Base-by-base conservation (phyloP, 495 filamentous ascomycete genomes). In the Aspergillus mulundensis region DNA sequence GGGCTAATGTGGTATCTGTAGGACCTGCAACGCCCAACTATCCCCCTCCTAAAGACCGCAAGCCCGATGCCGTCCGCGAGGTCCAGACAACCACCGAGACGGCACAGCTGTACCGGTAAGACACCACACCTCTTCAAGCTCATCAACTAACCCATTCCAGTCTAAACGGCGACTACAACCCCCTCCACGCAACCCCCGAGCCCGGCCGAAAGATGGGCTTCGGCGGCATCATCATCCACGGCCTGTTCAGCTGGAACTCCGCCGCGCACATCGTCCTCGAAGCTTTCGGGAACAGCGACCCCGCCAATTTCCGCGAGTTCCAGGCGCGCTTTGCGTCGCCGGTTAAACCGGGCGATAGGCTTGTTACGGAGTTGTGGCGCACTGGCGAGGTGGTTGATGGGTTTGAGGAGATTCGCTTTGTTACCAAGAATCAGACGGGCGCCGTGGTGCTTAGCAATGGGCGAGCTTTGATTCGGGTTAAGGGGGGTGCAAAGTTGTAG, bases 141-240 rank as follows among this genome's bases (percentile, higher is more conserved):
- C n/a, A n/a, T n/a, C n/a, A n/a, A n/a, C n/a, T n/a, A n/a, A n/a
- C n/a, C n/a, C n/a, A n/a, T n/a, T n/a, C n/a, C 42, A 72, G 86
- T 43, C 79, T 95, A 32, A 94, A 96, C 59, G 91, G 90, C 62
- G 91, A 95, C 70, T 95, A 95, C 69, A 95, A 95, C 75, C 91
- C 90, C 21, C 84, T 95, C 43, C 90, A 95, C 66, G 88, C 89
- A 7, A 87, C 85, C 24, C 91, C 90, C 12, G 87, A 87, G 69
- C 89, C 91, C 0, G 89, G 90, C 41, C 72, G 80, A 70, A 87
- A 90, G 75, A 93, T 95, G 89, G 90, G 91, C 23, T 95, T 95
- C 65, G 89, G 88, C 4, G 90, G 91, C 39, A 80, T 83, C 54
- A 96, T 95, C 65, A 91, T 95, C 67, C 91, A 95, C 71, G 91